Percentiles rank a stretch among this genome's conserved stretches.
Evolutionary conservation across 2,329 filamentous ascomycete species (phyloP).

Genomic region (Cadophora luteo-olivacea): DNA sequence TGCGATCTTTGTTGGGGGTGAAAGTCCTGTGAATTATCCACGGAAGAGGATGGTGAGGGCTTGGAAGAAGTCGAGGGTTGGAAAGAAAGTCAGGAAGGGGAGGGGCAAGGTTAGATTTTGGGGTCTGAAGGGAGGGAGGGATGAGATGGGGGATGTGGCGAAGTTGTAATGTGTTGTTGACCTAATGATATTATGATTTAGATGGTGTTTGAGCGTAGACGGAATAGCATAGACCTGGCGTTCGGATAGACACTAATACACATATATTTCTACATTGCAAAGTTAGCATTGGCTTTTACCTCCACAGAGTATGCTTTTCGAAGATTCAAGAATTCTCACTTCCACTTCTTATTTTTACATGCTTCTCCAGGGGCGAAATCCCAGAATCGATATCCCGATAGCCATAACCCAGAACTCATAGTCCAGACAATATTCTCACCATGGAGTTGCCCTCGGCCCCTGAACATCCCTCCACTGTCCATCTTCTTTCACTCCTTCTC

Average conservation of each 20-base stretch:
- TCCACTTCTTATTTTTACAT: neutral
- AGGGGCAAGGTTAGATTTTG: neutral
- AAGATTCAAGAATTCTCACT: neutral
- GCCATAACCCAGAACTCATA: neutral
- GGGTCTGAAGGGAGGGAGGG: neutral
- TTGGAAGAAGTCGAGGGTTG: conserved; percentile 51
- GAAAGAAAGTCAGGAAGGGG: conserved; percentile 28
- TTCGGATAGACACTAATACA: neutral
- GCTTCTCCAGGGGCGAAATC: neutral
- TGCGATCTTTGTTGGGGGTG: conserved; percentile 56
- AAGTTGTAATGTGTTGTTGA: conserved; percentile 4
- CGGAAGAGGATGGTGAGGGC: conserved; percentile 50
- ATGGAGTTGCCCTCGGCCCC: conserved; percentile 41
- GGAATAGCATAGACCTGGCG: neutral
- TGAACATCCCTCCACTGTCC: conserved; percentile 44
- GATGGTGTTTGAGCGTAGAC: neutral
- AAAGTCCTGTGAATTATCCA: conserved; percentile 58
- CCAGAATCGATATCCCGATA: neutral
- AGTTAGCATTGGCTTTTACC: neutral
- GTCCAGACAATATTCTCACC: conserved; percentile 31
- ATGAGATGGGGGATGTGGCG: conserved; percentile 4
- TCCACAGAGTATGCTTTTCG: neutral
- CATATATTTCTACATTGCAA: neutral
- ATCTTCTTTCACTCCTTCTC: conserved; percentile 36
- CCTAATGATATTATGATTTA: neutral